These are phyloP conservation scores for Leishmania major DNA, from an alignment of 208 protist species.

Conservation along the genomic window DNA sequence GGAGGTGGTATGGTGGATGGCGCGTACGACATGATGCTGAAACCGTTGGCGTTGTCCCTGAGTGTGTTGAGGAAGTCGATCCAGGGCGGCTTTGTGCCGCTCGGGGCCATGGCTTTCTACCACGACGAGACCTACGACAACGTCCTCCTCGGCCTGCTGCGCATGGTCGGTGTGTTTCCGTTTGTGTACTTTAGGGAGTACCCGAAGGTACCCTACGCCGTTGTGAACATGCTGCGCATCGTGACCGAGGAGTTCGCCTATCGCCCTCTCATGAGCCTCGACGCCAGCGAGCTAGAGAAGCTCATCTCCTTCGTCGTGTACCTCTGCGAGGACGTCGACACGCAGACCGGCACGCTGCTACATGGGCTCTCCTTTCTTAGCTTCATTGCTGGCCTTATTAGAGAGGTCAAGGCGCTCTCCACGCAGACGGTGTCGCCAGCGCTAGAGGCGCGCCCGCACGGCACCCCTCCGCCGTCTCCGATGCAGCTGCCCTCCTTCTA, in stretches of 20 bases:
- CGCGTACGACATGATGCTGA: slow-evolving; percentile 72
- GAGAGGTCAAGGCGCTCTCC: slow-evolving; percentile 72
- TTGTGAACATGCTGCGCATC: slow-evolving; percentile 69
- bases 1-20: slow-evolving; percentile 35
- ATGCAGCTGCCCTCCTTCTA: slow-evolving; percentile 58
- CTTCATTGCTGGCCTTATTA: slow-evolving; percentile 74
- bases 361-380: slow-evolving; percentile 73
- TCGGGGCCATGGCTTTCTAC: slow-evolving; percentile 88
- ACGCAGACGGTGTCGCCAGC: slow-evolving; percentile 24
- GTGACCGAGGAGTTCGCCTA: slow-evolving; percentile 74
- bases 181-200: slow-evolving; percentile 71
- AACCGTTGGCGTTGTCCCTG: slow-evolving; percentile 79
- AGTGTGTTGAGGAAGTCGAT: slow-evolving; percentile 63
- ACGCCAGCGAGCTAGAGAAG: slow-evolving; percentile 52
- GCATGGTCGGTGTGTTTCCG: slow-evolving; percentile 68
- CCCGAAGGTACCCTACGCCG: slow-evolving; percentile 49
- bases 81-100: slow-evolving; percentile 67
- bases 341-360: slow-evolving; percentile 52
- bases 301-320: slow-evolving; percentile 62
- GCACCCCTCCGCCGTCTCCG: slow-evolving; percentile 48
- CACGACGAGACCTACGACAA: slow-evolving; percentile 83
- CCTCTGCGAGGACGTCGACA: slow-evolving; percentile 73
- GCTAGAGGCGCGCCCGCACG: slow-evolving; percentile 22
- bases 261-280: slow-evolving; percentile 65
- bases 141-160: slow-evolving; percentile 60